A percentile compares a stretch with the other conserved stretches of the same genome.
phyloP scores from a whole-genome alignment of 1,284 basidiomycete species.

The Sphaerobolus stellatus region DNA sequence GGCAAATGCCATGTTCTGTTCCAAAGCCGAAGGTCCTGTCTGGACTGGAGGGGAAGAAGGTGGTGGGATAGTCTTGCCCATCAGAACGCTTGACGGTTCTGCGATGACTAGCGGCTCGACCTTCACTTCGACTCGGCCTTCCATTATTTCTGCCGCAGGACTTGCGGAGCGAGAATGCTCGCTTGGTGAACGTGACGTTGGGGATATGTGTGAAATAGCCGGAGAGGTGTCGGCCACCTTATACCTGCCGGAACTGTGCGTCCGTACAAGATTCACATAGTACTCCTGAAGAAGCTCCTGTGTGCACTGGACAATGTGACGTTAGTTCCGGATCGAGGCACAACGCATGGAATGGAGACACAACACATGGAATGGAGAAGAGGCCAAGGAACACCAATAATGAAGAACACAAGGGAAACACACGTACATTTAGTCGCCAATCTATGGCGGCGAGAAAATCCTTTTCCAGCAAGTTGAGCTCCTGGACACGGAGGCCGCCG shows the following conservation, averaged over 20 bases:
- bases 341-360: background rate
- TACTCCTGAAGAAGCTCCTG: constrained; percentile 79
- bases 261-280: constrained; percentile 79
- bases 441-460: constrained; percentile 89
- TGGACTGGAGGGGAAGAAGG: constrained; percentile 5
- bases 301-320: constrained; percentile 55
- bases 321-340: background rate
- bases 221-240: constrained; percentile 47
- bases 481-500: constrained; percentile 84
- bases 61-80: constrained; percentile 7
- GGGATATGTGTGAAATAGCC: constrained; percentile 29
- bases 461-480: constrained; percentile 89
- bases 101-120: constrained; percentile 4
- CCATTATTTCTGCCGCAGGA: background rate
- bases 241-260: constrained; percentile 63
- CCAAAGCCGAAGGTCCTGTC: constrained; percentile 34
- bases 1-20: constrained; percentile 80
- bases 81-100: constrained; percentile 12
- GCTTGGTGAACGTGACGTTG: constrained; percentile 50
- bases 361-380: background rate
- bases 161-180: background rate
- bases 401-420: constrained; percentile 23
- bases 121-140: background rate
- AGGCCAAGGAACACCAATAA: constrained; percentile 1
- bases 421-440: constrained; percentile 87